Evolutionary conservation across 371 early-diverging fungal genomes (phyloP), one percentile per base, ranked within the genome.

Genomic region (Syncephalastrum monosporum): DNA sequence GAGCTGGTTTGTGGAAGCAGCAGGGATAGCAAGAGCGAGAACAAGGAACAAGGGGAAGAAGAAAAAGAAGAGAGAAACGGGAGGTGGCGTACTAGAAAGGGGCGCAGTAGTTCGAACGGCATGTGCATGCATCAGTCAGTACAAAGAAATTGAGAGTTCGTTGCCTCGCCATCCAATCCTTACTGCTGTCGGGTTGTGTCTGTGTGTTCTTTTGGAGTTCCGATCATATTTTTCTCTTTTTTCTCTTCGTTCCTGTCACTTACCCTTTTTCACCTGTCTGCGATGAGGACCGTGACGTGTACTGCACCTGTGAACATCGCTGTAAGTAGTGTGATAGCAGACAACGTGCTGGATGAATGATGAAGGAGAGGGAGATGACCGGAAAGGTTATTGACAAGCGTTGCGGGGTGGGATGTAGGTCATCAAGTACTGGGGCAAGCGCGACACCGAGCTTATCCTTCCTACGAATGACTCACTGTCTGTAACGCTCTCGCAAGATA

Each of bases 361-460:
- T 21, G 21, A 21, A 21, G 21, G 2, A 12, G 10, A 33, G 8
- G 10, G 2, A 8, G 38, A 33, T 33, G 38, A 10, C 8, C 7
- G 33, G 16, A 10, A 48, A 23, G 16, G 4, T 29, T 10, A 10
- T 33, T 33, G 10, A 33, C 2, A 23, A 21, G 21, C 21, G 21
- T 21, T 57, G 0, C 17, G 0, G 33, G 12, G 19, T 47, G 3
- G 13, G 7, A 2, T 53, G 21, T 47, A 77, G 74, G 76, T 78
- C 53, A 88, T 99, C 79, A 99, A 99, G 81, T 99, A 99, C 82
- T 99, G 99, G 99, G 99, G 97, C 58, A 97, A 97, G 81, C 86
- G 96, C 60, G 90, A 94, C 71, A 85, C 87, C 27, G 72, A 85
- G 50, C 85, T 96, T 59, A 91, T 94, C 67, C 86, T 98, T 48